Conservation (phyloP, 306 rosid species). For the Macrotyloma uniflorum region DNA sequence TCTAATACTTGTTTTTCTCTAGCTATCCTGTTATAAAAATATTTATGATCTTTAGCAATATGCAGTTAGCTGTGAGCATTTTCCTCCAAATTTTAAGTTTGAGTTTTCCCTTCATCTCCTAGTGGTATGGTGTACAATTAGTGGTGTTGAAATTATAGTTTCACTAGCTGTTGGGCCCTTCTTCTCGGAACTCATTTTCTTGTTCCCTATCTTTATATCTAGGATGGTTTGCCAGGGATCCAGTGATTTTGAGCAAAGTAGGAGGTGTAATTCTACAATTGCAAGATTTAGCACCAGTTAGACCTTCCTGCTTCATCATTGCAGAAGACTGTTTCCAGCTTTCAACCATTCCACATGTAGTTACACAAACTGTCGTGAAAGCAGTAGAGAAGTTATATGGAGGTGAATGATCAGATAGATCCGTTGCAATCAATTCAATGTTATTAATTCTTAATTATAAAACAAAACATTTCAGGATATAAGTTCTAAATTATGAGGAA, state of each 20-base stretch:
- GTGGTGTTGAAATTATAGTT: conserved; percentile 14
- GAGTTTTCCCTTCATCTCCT: conserved; percentile 10
- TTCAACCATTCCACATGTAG: conserved; percentile 61
- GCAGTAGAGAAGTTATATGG: conserved; percentile 72
- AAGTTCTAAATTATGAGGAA: neutral
- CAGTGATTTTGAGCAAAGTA: conserved; percentile 60
- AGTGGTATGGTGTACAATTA: neutral
- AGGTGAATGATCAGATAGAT: conserved; percentile 49
- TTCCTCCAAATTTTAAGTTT: neutral
- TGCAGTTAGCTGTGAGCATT: neutral
- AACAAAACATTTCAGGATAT: neutral
- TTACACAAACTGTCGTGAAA: conserved; percentile 44
- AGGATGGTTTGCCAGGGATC: conserved; percentile 98
- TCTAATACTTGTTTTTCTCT: neutral
- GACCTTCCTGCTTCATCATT: conserved; percentile 60
- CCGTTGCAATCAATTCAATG: neutral
- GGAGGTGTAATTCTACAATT: conserved; percentile 65
- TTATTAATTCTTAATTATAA: neutral
- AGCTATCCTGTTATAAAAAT: neutral
- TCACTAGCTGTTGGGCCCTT: conserved; percentile 7
- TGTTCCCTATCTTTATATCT: conserved; percentile 45
- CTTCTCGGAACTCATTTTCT: conserved; percentile 20
- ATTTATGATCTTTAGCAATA: conserved; percentile 1
- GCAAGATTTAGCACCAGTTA: conserved; percentile 46
- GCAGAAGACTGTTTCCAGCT: conserved; percentile 90